Conservation (phyloP, 805 yeast genomes). For the Priceomyces medius region DNA sequence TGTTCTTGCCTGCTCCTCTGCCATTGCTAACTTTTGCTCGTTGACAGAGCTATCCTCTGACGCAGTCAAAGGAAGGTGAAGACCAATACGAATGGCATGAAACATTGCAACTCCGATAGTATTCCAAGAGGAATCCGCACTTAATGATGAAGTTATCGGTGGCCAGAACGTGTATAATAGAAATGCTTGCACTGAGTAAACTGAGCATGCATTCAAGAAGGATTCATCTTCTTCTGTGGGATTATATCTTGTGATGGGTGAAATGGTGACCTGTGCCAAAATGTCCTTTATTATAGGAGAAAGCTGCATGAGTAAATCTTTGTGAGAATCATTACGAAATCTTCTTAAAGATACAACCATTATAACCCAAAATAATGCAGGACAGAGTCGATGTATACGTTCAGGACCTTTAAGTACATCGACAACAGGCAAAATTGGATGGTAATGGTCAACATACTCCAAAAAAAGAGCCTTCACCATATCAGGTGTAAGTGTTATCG, state of each 20-base stretch:
- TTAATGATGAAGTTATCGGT: conserved; percentile 87
- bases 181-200: conserved; percentile 92
- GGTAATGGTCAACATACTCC: conserved; percentile 77
- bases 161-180: conserved; percentile 92
- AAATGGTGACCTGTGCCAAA: conserved; percentile 82
- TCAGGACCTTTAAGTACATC: conserved; percentile 84
- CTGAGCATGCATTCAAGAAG: conserved; percentile 82
- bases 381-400: conserved; percentile 71
- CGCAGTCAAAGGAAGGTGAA: conserved; percentile 67
- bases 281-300: conserved; percentile 72
- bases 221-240: conserved; percentile 82
- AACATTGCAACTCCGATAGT: conserved; percentile 90
- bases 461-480: conserved; percentile 61
- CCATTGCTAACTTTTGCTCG: conserved; percentile 43
- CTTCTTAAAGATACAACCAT: conserved; percentile 82
- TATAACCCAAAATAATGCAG: conserved; percentile 91
- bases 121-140: conserved; percentile 96
- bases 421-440: conserved; percentile 83
- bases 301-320: conserved; percentile 53
- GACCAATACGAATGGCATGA: conserved; percentile 89
- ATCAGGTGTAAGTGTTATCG: conserved; percentile 57
- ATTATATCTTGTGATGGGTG: conserved; percentile 82
- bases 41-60: conserved; percentile 20
- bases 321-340: conserved; percentile 34
- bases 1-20: conserved; percentile 79